phyloP scores from a whole-genome alignment of 495 filamentous ascomycete genomes.

The Platismatia glauca region DNA sequence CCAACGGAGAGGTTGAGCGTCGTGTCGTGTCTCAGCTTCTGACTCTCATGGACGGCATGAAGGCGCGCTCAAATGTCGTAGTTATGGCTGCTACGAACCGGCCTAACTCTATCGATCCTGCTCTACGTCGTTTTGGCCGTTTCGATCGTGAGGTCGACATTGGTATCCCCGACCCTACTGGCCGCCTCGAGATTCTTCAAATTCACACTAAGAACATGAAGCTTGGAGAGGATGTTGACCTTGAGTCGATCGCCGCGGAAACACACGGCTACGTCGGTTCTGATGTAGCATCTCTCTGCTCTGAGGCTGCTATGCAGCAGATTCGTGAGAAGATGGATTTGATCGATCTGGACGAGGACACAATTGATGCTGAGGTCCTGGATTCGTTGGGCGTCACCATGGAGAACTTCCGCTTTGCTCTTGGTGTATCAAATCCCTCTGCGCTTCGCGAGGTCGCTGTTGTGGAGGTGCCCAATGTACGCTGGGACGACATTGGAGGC shows the following conservation, averaged over 20 bases:
- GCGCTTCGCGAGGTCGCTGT: conserved; percentile 98
- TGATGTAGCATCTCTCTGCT: conserved; percentile 97
- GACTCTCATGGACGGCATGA: conserved; percentile 99
- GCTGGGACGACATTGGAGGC: conserved; percentile 99
- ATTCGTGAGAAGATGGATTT: conserved; percentile 99
- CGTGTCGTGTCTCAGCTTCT: conserved; percentile 96
- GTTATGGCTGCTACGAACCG: conserved; percentile 99
- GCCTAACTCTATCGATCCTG: conserved; percentile 93
- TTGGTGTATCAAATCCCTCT: conserved; percentile 96
- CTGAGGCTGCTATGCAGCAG: conserved; percentile 99
- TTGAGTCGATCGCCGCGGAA: conserved; percentile 93
- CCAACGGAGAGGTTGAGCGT: conserved; percentile 96
- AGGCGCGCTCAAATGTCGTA: conserved; percentile 94
- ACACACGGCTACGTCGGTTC: conserved; percentile 99
- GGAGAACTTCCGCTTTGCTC: conserved; percentile 98
- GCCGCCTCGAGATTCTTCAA: conserved; percentile 95
- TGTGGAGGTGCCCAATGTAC: conserved; percentile 96
- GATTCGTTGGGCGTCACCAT: conserved; percentile 98
- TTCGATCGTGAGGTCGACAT: conserved; percentile 99
- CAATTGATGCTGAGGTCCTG: conserved; percentile 95
- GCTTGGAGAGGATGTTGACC: conserved; percentile 90
- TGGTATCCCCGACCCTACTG: conserved; percentile 94
- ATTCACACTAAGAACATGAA: conserved; percentile 99
- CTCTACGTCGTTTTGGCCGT: conserved; percentile 85
- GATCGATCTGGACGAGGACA: conserved; percentile 97